These are phyloP conservation scores for Linnemannia zychae DNA, from an alignment of 192 early-diverging fungal genomes.

Conservation along the genomic window DNA sequence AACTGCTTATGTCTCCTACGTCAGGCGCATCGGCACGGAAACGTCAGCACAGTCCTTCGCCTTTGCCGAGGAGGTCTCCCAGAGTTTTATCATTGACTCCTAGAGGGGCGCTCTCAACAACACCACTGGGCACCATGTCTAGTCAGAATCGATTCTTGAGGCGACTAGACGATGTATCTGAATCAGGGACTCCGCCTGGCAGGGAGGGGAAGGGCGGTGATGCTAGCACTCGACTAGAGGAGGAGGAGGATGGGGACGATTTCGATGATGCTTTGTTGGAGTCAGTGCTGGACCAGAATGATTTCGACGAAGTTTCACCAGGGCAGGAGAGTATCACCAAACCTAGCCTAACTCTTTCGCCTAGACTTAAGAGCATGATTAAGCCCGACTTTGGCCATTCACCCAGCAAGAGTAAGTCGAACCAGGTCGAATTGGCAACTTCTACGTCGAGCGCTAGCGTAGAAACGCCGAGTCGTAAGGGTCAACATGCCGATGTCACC, in stretches of 20 bases:
- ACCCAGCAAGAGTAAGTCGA: neutral
- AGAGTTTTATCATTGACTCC: neutral
- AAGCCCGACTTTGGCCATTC: neutral
- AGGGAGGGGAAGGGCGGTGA: neutral
- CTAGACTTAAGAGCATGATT: neutral
- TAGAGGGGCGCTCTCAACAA: neutral
- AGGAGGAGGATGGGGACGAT: conserved; percentile 7
- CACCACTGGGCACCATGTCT: neutral
- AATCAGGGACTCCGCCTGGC: neutral
- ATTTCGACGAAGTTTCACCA: conserved; percentile 3
- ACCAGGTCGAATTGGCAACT: neutral
- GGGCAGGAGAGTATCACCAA: neutral
- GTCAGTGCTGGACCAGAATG: conserved; percentile 6
- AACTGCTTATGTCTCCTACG: conserved; percentile 39
- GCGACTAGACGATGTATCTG: neutral
- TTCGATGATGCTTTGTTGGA: conserved; percentile 22
- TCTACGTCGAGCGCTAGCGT: neutral
- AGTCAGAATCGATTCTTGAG: neutral
- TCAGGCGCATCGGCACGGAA: conserved; percentile 36
- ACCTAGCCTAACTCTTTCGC: neutral
- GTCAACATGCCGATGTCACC: neutral
- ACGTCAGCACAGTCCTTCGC: conserved; percentile 54
- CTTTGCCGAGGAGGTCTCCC: conserved; percentile 19
- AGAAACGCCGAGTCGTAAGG: neutral
- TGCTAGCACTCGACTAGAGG: neutral